Base-by-base conservation (phyloP, 2,329 filamentous ascomycete species). In the Tolypocladium guangdongense region DNA sequence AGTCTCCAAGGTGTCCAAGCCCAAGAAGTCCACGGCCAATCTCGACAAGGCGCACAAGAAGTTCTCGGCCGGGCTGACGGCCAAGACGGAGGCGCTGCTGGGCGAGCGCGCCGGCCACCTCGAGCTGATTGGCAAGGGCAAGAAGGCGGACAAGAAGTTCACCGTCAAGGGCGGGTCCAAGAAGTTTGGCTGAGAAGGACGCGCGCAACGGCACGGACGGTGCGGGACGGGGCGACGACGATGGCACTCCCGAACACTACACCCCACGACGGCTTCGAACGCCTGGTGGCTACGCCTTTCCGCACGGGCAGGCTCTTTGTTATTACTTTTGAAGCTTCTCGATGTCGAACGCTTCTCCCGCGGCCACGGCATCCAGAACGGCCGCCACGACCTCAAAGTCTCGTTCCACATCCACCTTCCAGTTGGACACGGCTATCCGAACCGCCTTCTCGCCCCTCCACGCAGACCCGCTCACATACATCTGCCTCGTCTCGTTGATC, bases 391-490 rank as follows among this genome's bases (percentile, higher is more conserved):
- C 66, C 22, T 69, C 71, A 55, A 85, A 71, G 64, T 95, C 90
- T 55, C 77, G 76, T 49, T 83, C 75, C 0, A 84, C 76, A 62
- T 91, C 77, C 2, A 88, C 85, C 67, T 81, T 81, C 89, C 90
- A 96, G 63, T 88, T 96, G 39, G 87, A 86, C 43, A 96, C 82
- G 0, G 92, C 91, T 60, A 96, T 81, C n/a, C 92, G 78, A 56
- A 84, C 86, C 10, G 91, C 91, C 54, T 84, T 80, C 54, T 75
- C 71, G 0, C 86, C 87, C 43, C 82, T 74, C 90, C 90, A 96
- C 47, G 71, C 76, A 14, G 89, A 95, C 0, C 88, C 88, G 55
- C 87, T 90, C 6, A 95, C 86, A 63, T 91, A 96, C 62, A 96
- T 86, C 63, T 81, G 81, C 41, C 83, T 78, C 1, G 81, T 84